phyloP scores from a whole-genome alignment of 2,329 filamentous ascomycete genomes.

The Exophiala phaeomuriformis region DNA sequence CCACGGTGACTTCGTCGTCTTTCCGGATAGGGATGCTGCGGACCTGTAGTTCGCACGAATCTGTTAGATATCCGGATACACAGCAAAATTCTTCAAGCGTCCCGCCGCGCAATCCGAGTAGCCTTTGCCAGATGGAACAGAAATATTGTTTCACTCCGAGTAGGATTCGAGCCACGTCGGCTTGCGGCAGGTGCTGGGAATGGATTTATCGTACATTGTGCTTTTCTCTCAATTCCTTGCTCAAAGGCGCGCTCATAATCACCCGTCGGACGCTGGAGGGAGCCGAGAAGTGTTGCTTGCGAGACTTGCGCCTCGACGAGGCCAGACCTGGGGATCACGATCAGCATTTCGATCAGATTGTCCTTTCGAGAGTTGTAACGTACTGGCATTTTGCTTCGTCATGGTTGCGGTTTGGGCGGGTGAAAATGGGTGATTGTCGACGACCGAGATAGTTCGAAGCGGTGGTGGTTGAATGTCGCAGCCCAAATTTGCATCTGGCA shows the following conservation, averaged over 20 bases:
- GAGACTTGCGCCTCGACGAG: conserved; percentile 95
- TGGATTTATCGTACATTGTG: conserved; percentile 68
- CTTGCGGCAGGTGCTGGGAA: not conserved
- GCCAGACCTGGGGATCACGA: conserved; percentile 31
- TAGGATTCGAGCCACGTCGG: not conserved
- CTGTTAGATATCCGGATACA: not conserved
- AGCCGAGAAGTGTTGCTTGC: conserved; percentile 95
- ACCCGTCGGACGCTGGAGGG: conserved; percentile 88
- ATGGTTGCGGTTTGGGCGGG: conserved; percentile 15
- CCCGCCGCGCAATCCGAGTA: too few species aligned
- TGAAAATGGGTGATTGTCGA: conserved; percentile 10
- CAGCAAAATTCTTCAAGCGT: too few species aligned
- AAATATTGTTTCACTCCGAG: not conserved
- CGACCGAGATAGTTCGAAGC: conserved; percentile 2
- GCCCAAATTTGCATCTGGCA: conserved; percentile 7
- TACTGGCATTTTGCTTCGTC: conserved; percentile 23
- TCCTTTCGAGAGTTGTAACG: not conserved
- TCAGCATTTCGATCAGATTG: not conserved
- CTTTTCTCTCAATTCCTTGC: conserved; percentile 97
- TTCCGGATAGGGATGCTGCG: conserved; percentile 95
- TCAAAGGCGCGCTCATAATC: conserved; percentile 94
- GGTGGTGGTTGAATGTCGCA: conserved; percentile 1
- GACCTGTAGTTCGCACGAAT: conserved; percentile 50
- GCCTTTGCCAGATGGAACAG: not conserved
- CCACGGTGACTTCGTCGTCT: conserved; percentile 89